Base-by-base conservation (phyloP, 139 green algal genomes). In the Asterochloris erici region DNA sequence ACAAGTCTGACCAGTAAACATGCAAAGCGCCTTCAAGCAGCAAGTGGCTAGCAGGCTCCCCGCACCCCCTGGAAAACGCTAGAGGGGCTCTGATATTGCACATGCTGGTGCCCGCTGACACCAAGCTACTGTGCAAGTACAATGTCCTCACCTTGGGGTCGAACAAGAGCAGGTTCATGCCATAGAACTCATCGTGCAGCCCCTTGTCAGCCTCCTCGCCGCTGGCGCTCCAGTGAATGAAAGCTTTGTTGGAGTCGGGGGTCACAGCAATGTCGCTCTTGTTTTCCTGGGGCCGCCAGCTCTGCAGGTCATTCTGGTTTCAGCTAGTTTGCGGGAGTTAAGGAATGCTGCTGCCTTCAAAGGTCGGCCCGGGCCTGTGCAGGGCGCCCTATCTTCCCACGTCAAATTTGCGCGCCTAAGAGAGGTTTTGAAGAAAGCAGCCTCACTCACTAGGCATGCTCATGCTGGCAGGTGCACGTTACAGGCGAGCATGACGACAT, bases 241-340 rank as follows among this genome's bases (percentile, higher is more conserved):
- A 81, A 63, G 77, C 77, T 61, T 81, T 81, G 77, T 73, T 81
- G 77, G 60, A 61, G 26, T 81, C 77, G 61, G 77, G 68, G 14
- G 77, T 81, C 11, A 73, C 62, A 54, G 77, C 77, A 81, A 81
- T 73, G 26, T 63, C 66, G 77, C 62, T 68, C 77, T 81, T 81
- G 12, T 71, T 27, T 61, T 73, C 60, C 19, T 81, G 60, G 19
- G 77, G 62, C 11, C n/a, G 70, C 77, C 77, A 81, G 13, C 27
- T 60, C 77, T 81, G 77, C 77, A 78, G 54, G 12, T 21, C 66
- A 71, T 21, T 1, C 66, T 71, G 66, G 66, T 71, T 9, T 71
- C 66, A 26, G 66, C 19, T 2, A 21, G 4, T 9, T 71, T 6
- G 38, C 38, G 6, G 66, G 66, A 71, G 66, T 71, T 71, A 71